phyloP scores from a whole-genome alignment of 139 green algal genomes.

The Pleodorina starrii region DNA sequence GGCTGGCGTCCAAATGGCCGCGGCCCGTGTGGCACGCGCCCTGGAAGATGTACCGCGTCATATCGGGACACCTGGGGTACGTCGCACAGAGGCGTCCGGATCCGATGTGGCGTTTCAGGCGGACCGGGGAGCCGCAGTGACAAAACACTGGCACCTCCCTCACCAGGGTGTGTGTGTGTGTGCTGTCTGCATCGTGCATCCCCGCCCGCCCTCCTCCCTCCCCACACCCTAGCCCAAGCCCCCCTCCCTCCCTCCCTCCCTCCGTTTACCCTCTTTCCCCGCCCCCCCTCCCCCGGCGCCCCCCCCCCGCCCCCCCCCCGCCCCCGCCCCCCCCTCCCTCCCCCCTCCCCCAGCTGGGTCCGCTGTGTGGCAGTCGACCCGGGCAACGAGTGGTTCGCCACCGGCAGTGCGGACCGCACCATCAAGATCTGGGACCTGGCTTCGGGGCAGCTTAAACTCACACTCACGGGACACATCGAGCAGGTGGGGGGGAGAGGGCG shows the following conservation, averaged over 20 bases:
- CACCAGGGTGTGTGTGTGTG: no score
- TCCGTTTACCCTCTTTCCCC: not conserved
- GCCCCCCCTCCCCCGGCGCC: no score
- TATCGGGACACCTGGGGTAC: slow-evolving; percentile 96
- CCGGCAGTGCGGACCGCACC: slow-evolving; percentile 93
- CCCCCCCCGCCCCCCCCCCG: not conserved
- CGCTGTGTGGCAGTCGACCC: slow-evolving; percentile 94
- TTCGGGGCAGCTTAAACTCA: slow-evolving; percentile 95
- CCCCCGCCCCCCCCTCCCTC: not conserved
- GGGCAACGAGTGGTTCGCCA: slow-evolving; percentile 97
- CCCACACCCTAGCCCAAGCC: no score
- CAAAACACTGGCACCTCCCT: no score
- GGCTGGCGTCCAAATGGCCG: slow-evolving; percentile 93
- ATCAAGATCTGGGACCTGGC: slow-evolving; percentile 98
- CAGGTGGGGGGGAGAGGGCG: slow-evolving; percentile 67
- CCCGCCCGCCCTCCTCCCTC: no score
- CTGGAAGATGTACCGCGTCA: slow-evolving; percentile 97
- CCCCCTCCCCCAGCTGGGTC: slow-evolving; percentile 83
- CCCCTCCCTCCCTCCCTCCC: not conserved
- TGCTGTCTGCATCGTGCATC: no score
- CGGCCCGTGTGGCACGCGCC: slow-evolving; percentile 93
- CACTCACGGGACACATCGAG: slow-evolving; percentile 99
- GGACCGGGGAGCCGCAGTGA: no score
- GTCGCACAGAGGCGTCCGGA: not conserved
- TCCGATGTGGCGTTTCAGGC: no score